Conservation (phyloP, 768 basidiomycete genomes). For the Boletus reticulatus region DNA sequence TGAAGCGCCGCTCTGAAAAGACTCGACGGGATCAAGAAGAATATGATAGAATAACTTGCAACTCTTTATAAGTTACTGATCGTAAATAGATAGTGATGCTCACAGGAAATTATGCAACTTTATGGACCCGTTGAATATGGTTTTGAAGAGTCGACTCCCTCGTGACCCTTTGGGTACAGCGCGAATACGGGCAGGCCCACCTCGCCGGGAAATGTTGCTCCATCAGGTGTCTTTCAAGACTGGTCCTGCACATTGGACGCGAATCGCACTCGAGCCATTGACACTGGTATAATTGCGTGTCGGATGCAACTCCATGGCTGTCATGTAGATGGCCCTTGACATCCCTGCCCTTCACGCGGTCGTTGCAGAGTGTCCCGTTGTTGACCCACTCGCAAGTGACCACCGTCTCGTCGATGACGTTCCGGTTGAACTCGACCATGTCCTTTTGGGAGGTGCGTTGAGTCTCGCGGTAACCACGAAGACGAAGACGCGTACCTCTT, state of each 20-base stretch:
- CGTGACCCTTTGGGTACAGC: background rate
- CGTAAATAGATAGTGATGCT: background rate
- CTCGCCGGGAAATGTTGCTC: slow-evolving; percentile 11
- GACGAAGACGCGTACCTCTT: background rate
- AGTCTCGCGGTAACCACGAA: background rate
- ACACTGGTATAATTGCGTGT: slow-evolving; percentile 1
- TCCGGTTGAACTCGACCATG: background rate
- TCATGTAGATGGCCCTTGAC: slow-evolving; percentile 3
- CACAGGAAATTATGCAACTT: background rate
- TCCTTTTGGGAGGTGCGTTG: background rate
- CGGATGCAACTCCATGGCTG: background rate
- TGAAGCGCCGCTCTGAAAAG: background rate
- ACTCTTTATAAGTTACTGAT: background rate
- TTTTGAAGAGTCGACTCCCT: background rate
- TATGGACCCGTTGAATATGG: background rate
- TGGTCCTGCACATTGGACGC: slow-evolving; percentile 1
- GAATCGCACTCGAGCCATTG: slow-evolving; percentile 3
- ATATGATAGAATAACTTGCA: background rate
- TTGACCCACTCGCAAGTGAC: slow-evolving; percentile 5
- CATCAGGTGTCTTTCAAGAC: slow-evolving; percentile 7
- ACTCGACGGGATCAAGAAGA: background rate
- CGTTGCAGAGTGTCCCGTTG: background rate
- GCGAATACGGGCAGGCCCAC: slow-evolving; percentile 9
- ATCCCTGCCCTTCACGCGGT: background rate
- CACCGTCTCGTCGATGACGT: background rate